Base-by-base conservation (phyloP, 768 basidiomycete species). In the Cubamyces sp. region DNA sequence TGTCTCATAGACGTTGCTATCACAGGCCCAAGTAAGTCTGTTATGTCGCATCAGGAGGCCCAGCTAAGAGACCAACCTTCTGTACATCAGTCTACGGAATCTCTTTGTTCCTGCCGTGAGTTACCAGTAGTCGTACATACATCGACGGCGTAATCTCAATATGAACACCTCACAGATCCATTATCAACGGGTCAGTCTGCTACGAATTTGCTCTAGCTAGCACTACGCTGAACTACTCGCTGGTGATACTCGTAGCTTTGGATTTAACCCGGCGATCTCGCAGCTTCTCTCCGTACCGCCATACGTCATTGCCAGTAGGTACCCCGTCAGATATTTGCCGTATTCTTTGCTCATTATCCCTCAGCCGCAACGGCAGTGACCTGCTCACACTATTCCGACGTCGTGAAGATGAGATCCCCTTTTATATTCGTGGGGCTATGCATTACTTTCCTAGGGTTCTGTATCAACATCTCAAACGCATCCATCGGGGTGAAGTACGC, bases 241-340 rank as follows among this genome's bases (percentile, higher is more conserved):
- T n/a, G n/a, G n/a, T n/a, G n/a, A n/a, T 34, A 5, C 34, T 34
- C 34, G 34, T 34, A 87, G 86, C 21, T 89, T 90, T 57, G 88
- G 88, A 1, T 82, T 84, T 68, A 71, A 79, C 3, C 70, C 82
- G 4, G 74, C 86, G 0, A 77, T 86, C 55, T 85, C 82, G 56
- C 86, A 89, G 66, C 76, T 90, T 3, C 78, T 91, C 42, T 87
- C 87, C 2, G 82, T 90, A 0, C 88, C 88, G 1, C 87, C 87
- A 8, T 90, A 88, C 66, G 71, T 87, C 21, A 56, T 68, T 25
- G 67, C 61, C 14, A 83, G 88, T 88, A 65, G 39, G 84, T 73
- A 0, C n/a, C 21, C 46, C 41, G 12, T 21, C 19, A 0, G 3
- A 14, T 15, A 6, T 28, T 43, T 15, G 15, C 21, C 42, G 43